Evolutionary conservation across 352 stramenopile genomes (phyloP), one percentile per base, ranked within the genome.

Genomic region (Phytophthora pini): DNA sequence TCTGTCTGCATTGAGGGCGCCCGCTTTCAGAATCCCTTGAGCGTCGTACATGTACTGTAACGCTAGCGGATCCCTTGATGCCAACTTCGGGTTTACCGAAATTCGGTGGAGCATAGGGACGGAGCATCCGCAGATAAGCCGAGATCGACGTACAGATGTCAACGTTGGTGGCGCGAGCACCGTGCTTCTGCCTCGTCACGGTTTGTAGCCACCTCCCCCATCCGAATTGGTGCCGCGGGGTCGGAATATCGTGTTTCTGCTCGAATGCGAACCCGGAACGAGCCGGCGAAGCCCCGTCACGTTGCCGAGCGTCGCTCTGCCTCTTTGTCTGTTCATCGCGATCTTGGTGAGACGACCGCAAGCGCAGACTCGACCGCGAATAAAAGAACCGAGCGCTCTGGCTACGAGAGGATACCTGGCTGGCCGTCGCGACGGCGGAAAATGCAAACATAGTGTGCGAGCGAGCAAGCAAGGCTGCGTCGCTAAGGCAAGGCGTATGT

Each of bases 221-320:
- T 68, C 64, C 51, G 39, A 46, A 32, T 57, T 60, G 24, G n/a
- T 63, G 63, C 43, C 63, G 38, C 24, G n/a, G 22, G 50, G 64
- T 68, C 64, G 64, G 64, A 72, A 72, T 34, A 55, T 59, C 56
- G 46, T 65, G 61, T 70, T 65, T 69, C 61, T 69, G 48, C 56
- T 43, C 62, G 48, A 64, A 34, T 50, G 45, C 62, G 55, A 68
- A 64, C 54, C 46, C 15, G n/a, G 34, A 32, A 39, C 61, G 40
- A 65, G 61, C 61, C 62, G 40, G 54, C 40, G 47, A 51, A 49
- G 43, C 34, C 44, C 51, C 36, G 61, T 63, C 53, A 69, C 47
- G 62, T 45, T 56, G 43, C 43, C 24, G 13, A 32, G 13, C 20
- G 26, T 32, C 54, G 56, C 29, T 66, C 56, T 61, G 56, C 32